Conservation (phyloP, 164 flowering plant species). For the Vitis labrusca region DNA sequence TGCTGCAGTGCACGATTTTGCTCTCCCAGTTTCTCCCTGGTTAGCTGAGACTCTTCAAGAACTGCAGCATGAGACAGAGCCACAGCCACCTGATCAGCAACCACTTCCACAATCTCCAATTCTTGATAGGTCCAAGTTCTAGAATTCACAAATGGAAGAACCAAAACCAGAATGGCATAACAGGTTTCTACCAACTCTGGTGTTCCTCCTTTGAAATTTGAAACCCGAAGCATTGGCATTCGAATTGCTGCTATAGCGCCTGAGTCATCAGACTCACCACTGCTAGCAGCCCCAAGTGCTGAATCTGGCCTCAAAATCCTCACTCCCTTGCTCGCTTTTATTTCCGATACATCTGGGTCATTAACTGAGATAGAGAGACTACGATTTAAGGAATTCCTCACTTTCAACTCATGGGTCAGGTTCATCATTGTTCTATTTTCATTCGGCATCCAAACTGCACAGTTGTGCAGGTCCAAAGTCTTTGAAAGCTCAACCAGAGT, state of each 20-base stretch:
- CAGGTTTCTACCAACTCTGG: constrained; percentile 35
- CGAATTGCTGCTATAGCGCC: constrained; percentile 48
- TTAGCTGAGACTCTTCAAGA: constrained; percentile 59
- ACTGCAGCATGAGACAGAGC: constrained; percentile 75
- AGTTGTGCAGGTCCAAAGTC: constrained; percentile 47
- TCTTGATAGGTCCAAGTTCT: constrained; percentile 42
- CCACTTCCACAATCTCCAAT: constrained; percentile 63
- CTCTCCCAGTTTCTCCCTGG: constrained; percentile 52
- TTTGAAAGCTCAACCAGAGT: constrained; percentile 66
- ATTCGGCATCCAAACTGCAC: constrained; percentile 68
- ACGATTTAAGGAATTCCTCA: constrained; percentile 9
- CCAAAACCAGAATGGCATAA: constrained; percentile 56
- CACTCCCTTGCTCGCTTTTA: constrained; percentile 30
- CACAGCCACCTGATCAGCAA: constrained; percentile 73
- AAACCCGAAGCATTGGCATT: constrained; percentile 43
- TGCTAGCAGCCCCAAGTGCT: constrained; percentile 36
- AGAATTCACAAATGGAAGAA: constrained; percentile 38
- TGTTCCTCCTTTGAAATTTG: constrained; percentile 52
- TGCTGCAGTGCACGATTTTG: constrained; percentile 50
- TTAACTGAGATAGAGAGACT: constrained; percentile 23
- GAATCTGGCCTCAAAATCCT: constrained; percentile 31
- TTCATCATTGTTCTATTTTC: constrained; percentile 38
- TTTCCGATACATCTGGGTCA: constrained; percentile 35
- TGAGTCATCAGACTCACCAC: constrained; percentile 24
- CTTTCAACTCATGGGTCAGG: constrained; percentile 48